phyloP scores from a whole-genome alignment of 768 basidiomycete species.

The Lyophyllum semitale region DNA sequence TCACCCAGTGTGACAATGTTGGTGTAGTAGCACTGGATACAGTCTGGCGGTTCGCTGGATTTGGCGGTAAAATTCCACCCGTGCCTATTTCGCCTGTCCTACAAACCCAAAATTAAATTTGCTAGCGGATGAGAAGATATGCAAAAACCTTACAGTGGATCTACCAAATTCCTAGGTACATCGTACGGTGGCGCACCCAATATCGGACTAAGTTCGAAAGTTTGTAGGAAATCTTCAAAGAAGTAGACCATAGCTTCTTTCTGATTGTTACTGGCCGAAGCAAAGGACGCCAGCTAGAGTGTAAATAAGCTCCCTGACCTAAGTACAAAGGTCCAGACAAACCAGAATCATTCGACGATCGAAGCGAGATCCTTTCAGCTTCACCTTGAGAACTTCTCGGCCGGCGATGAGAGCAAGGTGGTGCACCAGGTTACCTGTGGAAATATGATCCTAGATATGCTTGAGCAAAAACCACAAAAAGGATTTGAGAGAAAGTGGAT shows the following conservation, averaged over 20 bases:
- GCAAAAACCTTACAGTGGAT: constrained; percentile 16
- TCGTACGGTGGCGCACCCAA: constrained; percentile 19
- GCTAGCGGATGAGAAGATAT: too few species aligned
- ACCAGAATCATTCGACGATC: background rate
- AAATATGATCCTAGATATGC: background rate
- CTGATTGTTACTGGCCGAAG: background rate
- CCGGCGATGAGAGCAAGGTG: constrained; percentile 4
- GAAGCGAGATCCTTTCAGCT: background rate
- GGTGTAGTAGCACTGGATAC: too few species aligned
- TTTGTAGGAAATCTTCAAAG: background rate
- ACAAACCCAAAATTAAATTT: too few species aligned
- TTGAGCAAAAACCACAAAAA: background rate
- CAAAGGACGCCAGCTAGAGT: background rate
- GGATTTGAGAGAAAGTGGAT: too few species aligned
- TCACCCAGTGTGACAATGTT: constrained; percentile 1
- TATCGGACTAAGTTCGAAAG: background rate
- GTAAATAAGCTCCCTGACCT: background rate
- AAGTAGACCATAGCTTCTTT: background rate
- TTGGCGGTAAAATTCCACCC: too few species aligned
- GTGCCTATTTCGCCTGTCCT: constrained; percentile 12
- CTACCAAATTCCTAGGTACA: constrained; percentile 22
- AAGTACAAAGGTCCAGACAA: background rate
- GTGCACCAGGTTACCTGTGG: background rate
- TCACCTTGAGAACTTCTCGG: background rate
- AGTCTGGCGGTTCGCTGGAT: too few species aligned